Evolutionary conservation across 768 basidiomycete genomes (phyloP), one percentile per base, ranked within the genome.

Genomic region (Suillus alpinus): DNA sequence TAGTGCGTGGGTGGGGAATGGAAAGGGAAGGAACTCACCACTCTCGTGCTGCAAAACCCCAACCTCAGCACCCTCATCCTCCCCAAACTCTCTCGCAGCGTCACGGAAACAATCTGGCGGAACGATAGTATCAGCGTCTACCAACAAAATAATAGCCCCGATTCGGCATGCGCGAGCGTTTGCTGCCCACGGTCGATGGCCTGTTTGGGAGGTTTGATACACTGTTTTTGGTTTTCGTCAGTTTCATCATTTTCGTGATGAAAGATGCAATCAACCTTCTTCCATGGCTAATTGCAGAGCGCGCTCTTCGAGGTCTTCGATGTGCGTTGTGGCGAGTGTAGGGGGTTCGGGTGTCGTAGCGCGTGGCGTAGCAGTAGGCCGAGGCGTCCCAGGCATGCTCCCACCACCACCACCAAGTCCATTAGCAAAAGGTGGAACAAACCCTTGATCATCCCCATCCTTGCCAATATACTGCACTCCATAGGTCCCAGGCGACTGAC

Each of bases 21-120:
- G 26, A 26, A 26, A 26, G 26, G 26, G 26, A 26, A n/a, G 52
- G 56, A n/a, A 70, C 78, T 57, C 64, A 86, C 87, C 91, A 6
- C 90, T 92, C 67, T 91, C 90, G 70, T 96, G 94, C 69, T 95
- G 94, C 57, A 96, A 89, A 75, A 96, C 93, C 1, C 86, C 92
- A 36, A 94, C 85, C 51, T 73, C 71, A 6, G 71, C 71, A 6
- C 71, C 43, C 47, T 93, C 88, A 0, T 90, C 92, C 73, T 89
- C 88, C 18, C 84, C 77, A 61, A 96, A 81, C 70, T 96, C 94
- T 41, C 91, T 85, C 6, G 92, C 93, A 0, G 94, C 94, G 76
- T 95, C 93, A 59, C 92, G 83, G 72, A 96, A 87, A 71, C 92
- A 95, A 70, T 95, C 94, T 79, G 88, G 90, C 5, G 92, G 93